phyloP scores from a whole-genome alignment of 2,329 filamentous ascomycete species.

The Colletotrichum melonis region DNA sequence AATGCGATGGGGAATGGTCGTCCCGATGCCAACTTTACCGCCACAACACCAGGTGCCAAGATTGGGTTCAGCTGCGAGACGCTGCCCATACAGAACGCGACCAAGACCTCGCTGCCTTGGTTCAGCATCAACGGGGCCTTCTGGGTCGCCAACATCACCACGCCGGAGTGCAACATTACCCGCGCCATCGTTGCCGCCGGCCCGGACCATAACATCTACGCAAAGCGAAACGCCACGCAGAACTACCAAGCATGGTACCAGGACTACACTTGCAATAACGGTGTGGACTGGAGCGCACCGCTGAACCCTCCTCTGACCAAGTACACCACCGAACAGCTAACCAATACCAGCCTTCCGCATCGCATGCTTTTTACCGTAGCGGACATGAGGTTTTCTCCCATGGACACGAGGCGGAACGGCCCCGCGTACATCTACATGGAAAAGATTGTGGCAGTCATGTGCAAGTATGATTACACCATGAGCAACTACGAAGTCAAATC shows the following conservation, averaged over 20 bases:
- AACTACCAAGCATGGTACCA: slow-evolving; percentile 41
- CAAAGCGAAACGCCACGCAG: slow-evolving; percentile 41
- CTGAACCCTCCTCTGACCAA: slow-evolving; percentile 8
- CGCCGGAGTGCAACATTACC: slow-evolving; percentile 40
- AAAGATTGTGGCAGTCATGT: slow-evolving; percentile 37
- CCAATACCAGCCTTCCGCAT: slow-evolving; percentile 39
- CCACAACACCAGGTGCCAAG: slow-evolving; percentile 37
- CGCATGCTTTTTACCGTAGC: slow-evolving; percentile 38
- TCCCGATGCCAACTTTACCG: slow-evolving; percentile 22
- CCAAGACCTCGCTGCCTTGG: slow-evolving; percentile 37
- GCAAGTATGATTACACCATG: slow-evolving; percentile 37
- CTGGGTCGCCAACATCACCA: slow-evolving; percentile 40
- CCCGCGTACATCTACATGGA: slow-evolving; percentile 37
- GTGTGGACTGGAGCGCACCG: slow-evolving; percentile 36
- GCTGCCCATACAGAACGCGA: slow-evolving; percentile 39
- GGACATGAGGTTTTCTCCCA: slow-evolving; percentile 37
- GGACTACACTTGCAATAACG: slow-evolving; percentile 40
- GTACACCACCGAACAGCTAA: slow-evolving; percentile 31
- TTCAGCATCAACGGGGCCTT: slow-evolving; percentile 38
- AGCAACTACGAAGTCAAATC: slow-evolving; percentile 30
- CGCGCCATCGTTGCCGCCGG: slow-evolving; percentile 39
- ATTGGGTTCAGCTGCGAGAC: slow-evolving; percentile 40
- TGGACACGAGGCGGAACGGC: slow-evolving; percentile 19
- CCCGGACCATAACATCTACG: slow-evolving; percentile 40
- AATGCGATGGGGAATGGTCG: neutral